phyloP scores from a whole-genome alignment of 2,329 filamentous ascomycete species.

The Phialocephala sp. region DNA sequence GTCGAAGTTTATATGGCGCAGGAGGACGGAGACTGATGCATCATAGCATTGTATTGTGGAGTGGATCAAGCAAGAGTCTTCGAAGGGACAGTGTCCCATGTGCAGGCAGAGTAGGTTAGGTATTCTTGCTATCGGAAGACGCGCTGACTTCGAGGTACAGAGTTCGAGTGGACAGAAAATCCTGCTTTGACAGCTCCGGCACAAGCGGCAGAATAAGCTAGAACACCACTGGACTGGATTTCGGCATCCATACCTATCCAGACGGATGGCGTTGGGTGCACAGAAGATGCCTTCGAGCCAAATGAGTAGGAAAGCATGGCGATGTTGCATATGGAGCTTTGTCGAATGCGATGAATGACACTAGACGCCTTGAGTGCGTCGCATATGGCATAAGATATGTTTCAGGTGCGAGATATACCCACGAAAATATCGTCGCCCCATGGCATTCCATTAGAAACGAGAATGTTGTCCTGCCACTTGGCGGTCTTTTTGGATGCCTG shows the following conservation, averaged over 20 bases:
- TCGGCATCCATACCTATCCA: neutral
- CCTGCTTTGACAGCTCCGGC: neutral
- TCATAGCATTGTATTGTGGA: slow-evolving; percentile 88
- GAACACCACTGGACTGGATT: neutral
- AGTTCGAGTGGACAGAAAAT: slow-evolving; percentile 55
- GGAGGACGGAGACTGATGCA: slow-evolving; percentile 9
- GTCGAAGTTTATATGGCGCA: slow-evolving; percentile 29
- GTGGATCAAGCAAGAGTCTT: slow-evolving; percentile 95
- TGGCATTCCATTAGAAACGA: no score
- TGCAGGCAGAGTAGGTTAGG: slow-evolving; percentile 80
- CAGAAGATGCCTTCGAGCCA: neutral
- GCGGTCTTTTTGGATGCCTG: no score
- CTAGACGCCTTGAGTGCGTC: no score
- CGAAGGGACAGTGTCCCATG: slow-evolving; percentile 96
- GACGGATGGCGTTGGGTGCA: neutral
- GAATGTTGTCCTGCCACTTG: no score
- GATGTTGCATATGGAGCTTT: neutral
- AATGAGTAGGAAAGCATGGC: neutral
- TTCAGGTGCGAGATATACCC: no score
- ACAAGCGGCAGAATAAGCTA: neutral
- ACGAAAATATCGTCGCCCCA: no score
- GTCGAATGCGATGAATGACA: neutral
- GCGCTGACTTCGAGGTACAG: slow-evolving; percentile 40
- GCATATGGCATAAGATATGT: no score
- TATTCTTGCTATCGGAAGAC: neutral